Base-by-base conservation (phyloP, 2,329 filamentous ascomycete species). In the Mycogone perniciosa region DNA sequence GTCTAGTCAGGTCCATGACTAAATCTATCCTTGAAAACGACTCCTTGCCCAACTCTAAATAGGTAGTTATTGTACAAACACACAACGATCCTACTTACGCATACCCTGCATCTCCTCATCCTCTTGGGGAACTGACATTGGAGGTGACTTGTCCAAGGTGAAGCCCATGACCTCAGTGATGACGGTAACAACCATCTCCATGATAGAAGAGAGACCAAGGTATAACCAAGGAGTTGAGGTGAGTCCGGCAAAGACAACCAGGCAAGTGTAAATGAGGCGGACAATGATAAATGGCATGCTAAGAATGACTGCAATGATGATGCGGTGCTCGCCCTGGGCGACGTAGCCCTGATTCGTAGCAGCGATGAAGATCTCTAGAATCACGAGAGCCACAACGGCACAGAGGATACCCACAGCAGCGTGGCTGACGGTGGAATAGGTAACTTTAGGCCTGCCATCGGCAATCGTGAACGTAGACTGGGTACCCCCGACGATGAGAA, bases 281-380 rank as follows among this genome's bases (percentile, higher is more conserved):
- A 67, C 64, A 6, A 64, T 42, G 39, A 67, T 61, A 47, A 68
- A 67, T 4, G 67, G 67, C 7, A 68, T 46, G 40, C 64, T 67
- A 29, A 58, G 51, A n/a, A 59, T 45, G 39, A 73, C 64, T 9
- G 65, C 66, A 30, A 77, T 68, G 7, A 83, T 65, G 38, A 83
- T 73, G 11, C 76, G 73, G 54, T 76, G 74, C 61, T 82, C 80
- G n/a, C 80, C 69, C 53, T 79, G 61, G 35, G 69, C 71, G 20
- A 72, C 57, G 38, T 59, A 62, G 49, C 66, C 62, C 35, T 68
- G 68, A 57, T 71, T 71, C 34, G 69, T 62, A 13, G 72, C 50
- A 26, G 64, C 64, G n/a, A 77, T 48, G 29, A 73, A 40, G 4
- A 67, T 61, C 54, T 72, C 53, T 51, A 74, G 63, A 55, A 75